A percentile compares a stretch with the other conserved stretches of the same genome.
phyloP scores from a whole-genome alignment of 2,329 filamentous ascomycete genomes.

The Sclerotinia spermophila region DNA sequence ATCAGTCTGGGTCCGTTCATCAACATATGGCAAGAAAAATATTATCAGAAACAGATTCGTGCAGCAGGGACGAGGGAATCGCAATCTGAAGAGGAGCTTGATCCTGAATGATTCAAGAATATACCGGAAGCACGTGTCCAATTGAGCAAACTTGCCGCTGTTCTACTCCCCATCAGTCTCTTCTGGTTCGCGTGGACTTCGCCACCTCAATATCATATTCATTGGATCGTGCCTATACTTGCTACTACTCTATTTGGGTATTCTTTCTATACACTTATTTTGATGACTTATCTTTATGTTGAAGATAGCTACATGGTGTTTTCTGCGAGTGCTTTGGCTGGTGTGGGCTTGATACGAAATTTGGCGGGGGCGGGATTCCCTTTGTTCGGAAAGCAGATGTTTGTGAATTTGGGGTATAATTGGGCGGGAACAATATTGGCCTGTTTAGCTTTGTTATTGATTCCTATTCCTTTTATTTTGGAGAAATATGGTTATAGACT shows the following conservation, averaged over 20 bases:
- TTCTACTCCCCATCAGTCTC: constrained; percentile 37
- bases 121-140: constrained; percentile 44
- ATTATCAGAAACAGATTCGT: constrained; percentile 43
- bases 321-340: constrained; percentile 43
- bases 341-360: constrained; percentile 41
- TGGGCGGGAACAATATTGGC: constrained; percentile 40
- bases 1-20: constrained; percentile 42
- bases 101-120: constrained; percentile 32
- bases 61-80: constrained; percentile 22
- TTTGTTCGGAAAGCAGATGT: constrained; percentile 40
- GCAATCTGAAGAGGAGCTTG: background rate
- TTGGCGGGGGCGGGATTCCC: constrained; percentile 41
- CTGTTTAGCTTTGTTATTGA: constrained; percentile 37
- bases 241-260: constrained; percentile 49
- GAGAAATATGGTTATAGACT: constrained; percentile 30
- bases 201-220: constrained; percentile 22
- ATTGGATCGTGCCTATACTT: constrained; percentile 46
- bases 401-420: constrained; percentile 37
- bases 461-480: constrained; percentile 38
- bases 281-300: constrained; percentile 48
- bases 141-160: constrained; percentile 40
- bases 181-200: constrained; percentile 41
- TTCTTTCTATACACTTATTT: constrained; percentile 48
- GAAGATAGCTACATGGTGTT: constrained; percentile 47
- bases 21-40: constrained; percentile 39